Conservation (phyloP, 208 protist genomes). For the Leishmania gerbilli region DNA sequence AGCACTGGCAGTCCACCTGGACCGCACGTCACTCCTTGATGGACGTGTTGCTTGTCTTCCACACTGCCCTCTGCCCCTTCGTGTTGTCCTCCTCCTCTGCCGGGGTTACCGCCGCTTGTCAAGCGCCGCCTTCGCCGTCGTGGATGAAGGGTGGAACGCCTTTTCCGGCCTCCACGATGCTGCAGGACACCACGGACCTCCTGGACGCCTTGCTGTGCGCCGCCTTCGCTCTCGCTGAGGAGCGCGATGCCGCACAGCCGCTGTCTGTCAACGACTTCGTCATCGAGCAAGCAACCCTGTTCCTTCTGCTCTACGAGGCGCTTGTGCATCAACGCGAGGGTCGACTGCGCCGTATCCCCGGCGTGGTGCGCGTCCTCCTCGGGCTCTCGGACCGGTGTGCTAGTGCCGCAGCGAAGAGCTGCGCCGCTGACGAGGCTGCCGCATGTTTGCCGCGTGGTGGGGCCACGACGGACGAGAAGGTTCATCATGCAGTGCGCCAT, state of each 20-base stretch:
- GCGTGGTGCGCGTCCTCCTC: slow-evolving; percentile 35
- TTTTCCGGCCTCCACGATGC: neutral
- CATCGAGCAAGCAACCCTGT: slow-evolving; percentile 48
- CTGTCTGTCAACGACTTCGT: slow-evolving; percentile 29
- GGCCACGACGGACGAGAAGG: slow-evolving; percentile 11
- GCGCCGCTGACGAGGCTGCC: neutral
- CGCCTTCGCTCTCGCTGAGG: slow-evolving; percentile 36
- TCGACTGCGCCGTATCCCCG: slow-evolving; percentile 50
- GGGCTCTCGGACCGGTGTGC: slow-evolving; percentile 30
- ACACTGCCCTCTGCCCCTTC: slow-evolving; percentile 60
- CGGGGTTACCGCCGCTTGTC: neutral
- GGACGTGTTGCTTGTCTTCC: slow-evolving; percentile 55
- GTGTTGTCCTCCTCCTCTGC: neutral
- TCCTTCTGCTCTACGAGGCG: slow-evolving; percentile 69
- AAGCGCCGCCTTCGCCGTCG: neutral
- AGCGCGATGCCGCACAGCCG: slow-evolving; percentile 24
- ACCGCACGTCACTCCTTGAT: slow-evolving; percentile 53
- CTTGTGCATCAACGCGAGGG: slow-evolving; percentile 34
- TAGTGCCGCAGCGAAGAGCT: neutral
- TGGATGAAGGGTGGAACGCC: neutral
- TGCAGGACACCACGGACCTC: slow-evolving; percentile 37
- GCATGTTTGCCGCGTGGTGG: neutral
- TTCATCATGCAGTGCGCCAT: slow-evolving; percentile 25
- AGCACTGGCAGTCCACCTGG: slow-evolving; percentile 59
- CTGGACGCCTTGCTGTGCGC: slow-evolving; percentile 51